Percentiles rank a stretch among this genome's conserved stretches.
phyloP scores from a whole-genome alignment of 1,284 basidiomycete genomes.

The Phylloporus sp. region DNA sequence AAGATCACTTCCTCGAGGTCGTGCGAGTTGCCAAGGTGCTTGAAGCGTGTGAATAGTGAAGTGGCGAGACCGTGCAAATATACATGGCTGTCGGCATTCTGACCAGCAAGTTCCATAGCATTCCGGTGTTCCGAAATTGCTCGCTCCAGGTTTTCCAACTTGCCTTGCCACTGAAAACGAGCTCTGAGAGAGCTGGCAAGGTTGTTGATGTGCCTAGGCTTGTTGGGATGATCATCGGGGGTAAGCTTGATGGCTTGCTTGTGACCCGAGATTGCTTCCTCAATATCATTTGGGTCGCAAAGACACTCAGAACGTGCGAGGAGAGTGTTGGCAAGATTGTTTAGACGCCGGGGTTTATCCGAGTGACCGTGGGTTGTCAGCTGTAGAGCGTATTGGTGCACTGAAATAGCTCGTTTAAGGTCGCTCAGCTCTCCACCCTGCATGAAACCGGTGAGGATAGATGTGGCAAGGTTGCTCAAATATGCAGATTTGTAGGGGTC shows the following conservation, averaged over 20 bases:
- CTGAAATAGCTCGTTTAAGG: background rate
- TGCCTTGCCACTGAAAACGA: background rate
- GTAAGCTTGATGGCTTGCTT: background rate
- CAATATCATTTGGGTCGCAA: background rate
- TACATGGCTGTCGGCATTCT: background rate
- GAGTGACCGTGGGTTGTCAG: background rate
- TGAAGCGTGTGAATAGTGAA: background rate
- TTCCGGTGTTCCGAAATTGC: background rate
- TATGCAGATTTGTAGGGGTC: background rate
- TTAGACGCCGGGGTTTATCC: background rate
- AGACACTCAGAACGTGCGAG: background rate
- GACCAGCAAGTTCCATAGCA: background rate
- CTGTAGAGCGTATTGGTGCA: background rate
- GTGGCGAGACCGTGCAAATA: background rate
- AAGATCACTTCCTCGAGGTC: background rate
- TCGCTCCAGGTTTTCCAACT: background rate
- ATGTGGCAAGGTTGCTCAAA: background rate
- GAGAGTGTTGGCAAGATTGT: background rate
- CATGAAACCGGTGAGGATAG: background rate
- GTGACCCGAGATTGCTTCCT: background rate
- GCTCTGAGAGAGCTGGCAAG: background rate
- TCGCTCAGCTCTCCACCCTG: background rate
- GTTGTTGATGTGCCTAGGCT: background rate
- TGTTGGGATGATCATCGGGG: background rate
- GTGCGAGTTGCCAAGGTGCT: background rate